Percentiles rank a stretch among this genome's conserved stretches.
Conservation (phyloP, 495 filamentous ascomycete genomes). For the Neurospora tetraspora region DNA sequence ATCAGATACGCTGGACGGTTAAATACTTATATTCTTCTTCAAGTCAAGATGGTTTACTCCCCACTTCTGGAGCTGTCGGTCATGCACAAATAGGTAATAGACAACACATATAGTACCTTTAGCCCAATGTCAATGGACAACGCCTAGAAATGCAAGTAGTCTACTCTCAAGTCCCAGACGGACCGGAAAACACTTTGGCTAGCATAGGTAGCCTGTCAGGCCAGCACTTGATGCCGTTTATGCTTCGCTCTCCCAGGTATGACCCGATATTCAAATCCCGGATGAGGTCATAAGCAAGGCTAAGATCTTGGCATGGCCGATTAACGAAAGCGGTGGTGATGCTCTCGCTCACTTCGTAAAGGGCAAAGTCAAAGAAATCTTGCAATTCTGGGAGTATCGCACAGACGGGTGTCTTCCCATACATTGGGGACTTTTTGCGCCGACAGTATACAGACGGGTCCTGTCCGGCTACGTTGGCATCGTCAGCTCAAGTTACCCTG, state of each 20-base stretch:
- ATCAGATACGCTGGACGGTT: not conserved
- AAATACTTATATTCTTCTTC: not conserved
- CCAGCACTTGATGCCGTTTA: not conserved
- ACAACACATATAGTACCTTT: not conserved
- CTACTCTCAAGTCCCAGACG: not conserved
- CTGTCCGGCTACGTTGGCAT: not conserved
- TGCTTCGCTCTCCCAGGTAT: not conserved
- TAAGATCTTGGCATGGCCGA: not conserved
- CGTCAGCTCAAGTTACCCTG: not conserved
- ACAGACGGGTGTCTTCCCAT: not conserved
- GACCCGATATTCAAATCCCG: not conserved
- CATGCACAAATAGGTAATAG: not conserved
- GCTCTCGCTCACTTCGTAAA: not conserved
- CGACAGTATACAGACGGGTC: not conserved
- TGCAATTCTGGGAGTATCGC: not conserved
- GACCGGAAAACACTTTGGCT: not conserved
- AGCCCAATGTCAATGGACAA: not conserved
- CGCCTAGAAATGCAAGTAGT: not conserved
- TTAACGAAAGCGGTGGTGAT: not conserved
- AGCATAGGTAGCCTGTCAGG: not conserved
- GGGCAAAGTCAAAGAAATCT: not conserved
- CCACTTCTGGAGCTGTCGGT: not conserved
- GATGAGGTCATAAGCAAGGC: not conserved
- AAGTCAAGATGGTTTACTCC: not conserved
- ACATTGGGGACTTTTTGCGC: not conserved